Conservation (phyloP, 768 basidiomycete genomes). For the Pleurotus sapidus region DNA sequence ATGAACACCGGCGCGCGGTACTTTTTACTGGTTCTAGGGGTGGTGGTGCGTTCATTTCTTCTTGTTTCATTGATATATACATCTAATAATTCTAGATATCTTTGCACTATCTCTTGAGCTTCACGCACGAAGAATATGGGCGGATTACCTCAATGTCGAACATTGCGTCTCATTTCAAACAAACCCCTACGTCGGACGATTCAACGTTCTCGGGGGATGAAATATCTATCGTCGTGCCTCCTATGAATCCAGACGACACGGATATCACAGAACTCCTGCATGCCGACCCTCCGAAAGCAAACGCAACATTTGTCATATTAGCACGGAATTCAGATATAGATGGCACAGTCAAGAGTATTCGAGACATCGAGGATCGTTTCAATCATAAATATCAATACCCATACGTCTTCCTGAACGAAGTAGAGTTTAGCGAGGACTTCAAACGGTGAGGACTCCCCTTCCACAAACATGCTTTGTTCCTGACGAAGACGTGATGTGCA, state of each 20-base stretch:
- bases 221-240: background rate
- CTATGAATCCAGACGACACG: background rate
- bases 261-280: background rate
- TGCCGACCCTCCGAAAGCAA: constrained; percentile 20
- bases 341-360: constrained; percentile 64
- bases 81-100: constrained; percentile 6
- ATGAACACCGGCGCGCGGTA: constrained; percentile 6
- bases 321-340: constrained; percentile 65
- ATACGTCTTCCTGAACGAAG: constrained; percentile 86
- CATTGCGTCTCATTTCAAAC: constrained; percentile 3
- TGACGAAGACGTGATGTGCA: no score
- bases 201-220: background rate
- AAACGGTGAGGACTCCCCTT: constrained; percentile 42
- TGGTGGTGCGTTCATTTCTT: background rate
- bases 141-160: background rate
- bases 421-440: constrained; percentile 72
- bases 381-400: constrained; percentile 78
- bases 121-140: constrained; percentile 1
- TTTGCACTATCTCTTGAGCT: background rate
- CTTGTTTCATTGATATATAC: constrained; percentile 2
- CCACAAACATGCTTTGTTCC: background rate
- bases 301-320: constrained; percentile 50
- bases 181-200: background rate
- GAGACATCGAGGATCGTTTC: constrained; percentile 79
- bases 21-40: background rate